A percentile compares a stretch with the other conserved stretches of the same genome.
These are phyloP conservation scores for Pulveroboletus frians DNA, from an alignment of 768 basidiomycete genomes.

Conservation along the genomic window DNA sequence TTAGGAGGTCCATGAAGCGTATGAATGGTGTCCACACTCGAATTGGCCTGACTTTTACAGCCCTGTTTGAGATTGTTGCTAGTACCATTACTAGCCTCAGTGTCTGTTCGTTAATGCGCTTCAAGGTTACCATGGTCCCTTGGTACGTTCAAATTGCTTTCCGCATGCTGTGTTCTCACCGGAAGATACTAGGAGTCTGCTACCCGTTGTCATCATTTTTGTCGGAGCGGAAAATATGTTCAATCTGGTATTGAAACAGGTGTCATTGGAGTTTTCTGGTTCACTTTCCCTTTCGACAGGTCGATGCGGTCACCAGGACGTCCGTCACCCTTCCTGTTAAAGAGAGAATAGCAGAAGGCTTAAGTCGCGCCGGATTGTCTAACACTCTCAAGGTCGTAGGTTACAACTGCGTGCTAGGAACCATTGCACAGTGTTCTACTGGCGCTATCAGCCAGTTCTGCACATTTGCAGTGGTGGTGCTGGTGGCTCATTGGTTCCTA, in stretches of 20 bases:
- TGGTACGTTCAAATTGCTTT: constrained; percentile 48
- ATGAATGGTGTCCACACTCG: constrained; percentile 88
- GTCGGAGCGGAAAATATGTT: constrained; percentile 99
- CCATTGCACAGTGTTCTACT: constrained; percentile 67
- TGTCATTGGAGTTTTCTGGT: constrained; percentile 10
- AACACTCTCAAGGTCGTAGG: constrained; percentile 90
- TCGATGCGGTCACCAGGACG: constrained; percentile 80
- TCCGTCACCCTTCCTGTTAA: constrained; percentile 85
- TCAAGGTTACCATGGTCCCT: constrained; percentile 84
- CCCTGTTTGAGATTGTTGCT: constrained; percentile 83
- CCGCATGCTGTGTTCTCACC: constrained; percentile 5
- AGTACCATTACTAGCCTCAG: constrained; percentile 93
- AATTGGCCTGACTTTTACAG: constrained; percentile 88
- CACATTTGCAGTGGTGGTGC: constrained; percentile 86
- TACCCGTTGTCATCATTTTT: constrained; percentile 92
- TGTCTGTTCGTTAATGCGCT: constrained; percentile 86
- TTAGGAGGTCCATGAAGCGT: constrained; percentile 66
- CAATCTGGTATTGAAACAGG: constrained; percentile 59
- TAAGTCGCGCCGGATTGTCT: constrained; percentile 84
- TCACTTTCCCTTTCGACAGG: constrained; percentile 41
- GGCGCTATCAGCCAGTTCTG: constrained; percentile 91
- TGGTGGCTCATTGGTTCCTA: constrained; percentile 96
- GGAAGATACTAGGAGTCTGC: constrained; percentile 55
- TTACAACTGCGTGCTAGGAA: constrained; percentile 75
- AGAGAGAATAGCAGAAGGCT: constrained; percentile 84